Evolutionary conservation across 2,329 filamentous ascomycete species (phyloP).

Genomic region (Xylariaceae sp.): DNA sequence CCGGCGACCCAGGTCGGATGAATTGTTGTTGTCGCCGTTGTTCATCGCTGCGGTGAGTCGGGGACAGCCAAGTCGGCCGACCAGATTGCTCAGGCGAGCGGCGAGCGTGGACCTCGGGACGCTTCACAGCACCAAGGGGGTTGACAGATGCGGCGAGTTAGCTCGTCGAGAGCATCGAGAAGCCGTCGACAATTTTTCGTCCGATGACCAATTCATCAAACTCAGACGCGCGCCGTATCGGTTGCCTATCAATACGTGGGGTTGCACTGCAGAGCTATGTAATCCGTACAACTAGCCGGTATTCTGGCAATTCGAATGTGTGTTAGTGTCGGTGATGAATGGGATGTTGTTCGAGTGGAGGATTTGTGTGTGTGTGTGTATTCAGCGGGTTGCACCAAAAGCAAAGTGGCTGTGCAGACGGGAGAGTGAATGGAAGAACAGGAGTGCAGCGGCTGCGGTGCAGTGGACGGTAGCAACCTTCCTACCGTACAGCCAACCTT

Average conservation of each 20-base stretch:
- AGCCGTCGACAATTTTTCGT: constrained; percentile 5
- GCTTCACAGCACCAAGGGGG: constrained; percentile 29
- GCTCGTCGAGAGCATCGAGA: constrained; percentile 28
- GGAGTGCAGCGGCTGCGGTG: neutral
- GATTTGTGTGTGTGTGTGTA: neutral
- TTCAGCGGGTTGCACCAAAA: neutral
- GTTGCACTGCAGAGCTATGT: neutral
- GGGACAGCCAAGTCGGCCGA: constrained; percentile 16
- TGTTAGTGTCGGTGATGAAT: neutral
- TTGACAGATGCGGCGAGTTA: constrained; percentile 22
- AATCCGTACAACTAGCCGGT: neutral
- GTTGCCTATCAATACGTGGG: neutral
- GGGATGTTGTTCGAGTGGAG: neutral
- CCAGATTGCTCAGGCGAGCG: constrained; percentile 17
- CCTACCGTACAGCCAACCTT: no score
- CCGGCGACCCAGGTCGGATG: constrained; percentile 38
- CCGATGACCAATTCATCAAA: neutral
- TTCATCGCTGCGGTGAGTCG: constrained; percentile 36
- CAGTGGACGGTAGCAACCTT: neutral
- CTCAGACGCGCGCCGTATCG: neutral
- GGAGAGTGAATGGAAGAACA: neutral
- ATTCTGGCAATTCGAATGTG: neutral
- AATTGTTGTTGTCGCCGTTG: constrained; percentile 35
- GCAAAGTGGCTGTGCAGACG: neutral
- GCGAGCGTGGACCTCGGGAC: constrained; percentile 1